Conservation (phyloP, 2,329 filamentous ascomycete genomes). For the Epichloe uncinata region DNA sequence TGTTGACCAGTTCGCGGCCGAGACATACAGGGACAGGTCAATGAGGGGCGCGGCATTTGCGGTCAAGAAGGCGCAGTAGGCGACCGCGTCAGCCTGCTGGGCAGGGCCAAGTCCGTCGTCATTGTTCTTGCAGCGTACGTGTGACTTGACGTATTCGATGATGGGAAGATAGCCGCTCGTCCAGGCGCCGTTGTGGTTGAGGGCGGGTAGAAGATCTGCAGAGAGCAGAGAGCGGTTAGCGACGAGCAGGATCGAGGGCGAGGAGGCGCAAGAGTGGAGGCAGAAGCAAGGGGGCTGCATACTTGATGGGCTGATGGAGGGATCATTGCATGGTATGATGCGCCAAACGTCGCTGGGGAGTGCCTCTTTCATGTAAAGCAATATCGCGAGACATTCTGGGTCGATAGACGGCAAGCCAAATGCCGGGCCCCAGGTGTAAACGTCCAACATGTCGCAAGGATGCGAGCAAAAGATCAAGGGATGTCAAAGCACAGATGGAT, state of each 20-base stretch:
- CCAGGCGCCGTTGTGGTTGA: slow-evolving; percentile 38
- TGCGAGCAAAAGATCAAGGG: background rate
- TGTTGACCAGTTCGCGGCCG: slow-evolving; percentile 71
- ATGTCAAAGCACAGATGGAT: background rate
- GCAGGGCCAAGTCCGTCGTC: slow-evolving; percentile 25
- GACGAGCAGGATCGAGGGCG: background rate
- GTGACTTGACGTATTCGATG: slow-evolving; percentile 32
- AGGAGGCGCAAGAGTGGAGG: background rate
- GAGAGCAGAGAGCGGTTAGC: slow-evolving; percentile 10
- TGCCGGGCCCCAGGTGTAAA: slow-evolving; percentile 84
- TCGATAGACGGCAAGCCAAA: slow-evolving; percentile 86
- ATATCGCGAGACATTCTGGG: slow-evolving; percentile 72
- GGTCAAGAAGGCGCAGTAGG: slow-evolving; percentile 56
- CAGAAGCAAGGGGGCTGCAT: slow-evolving; percentile 17
- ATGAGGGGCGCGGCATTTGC: slow-evolving; percentile 64
- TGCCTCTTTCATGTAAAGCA: slow-evolving; percentile 59
- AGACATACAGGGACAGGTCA: slow-evolving; percentile 81
- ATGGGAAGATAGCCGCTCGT: slow-evolving; percentile 49
- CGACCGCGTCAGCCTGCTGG: slow-evolving; percentile 34
- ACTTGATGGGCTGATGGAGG: slow-evolving; percentile 58
- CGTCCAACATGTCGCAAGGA: slow-evolving; percentile 33
- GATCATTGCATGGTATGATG: slow-evolving; percentile 60
- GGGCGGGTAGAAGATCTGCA: slow-evolving; percentile 41
- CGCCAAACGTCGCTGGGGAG: slow-evolving; percentile 50
- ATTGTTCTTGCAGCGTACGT: slow-evolving; percentile 18